Evolutionary conservation across 2,329 filamentous ascomycete species (phyloP).

Genomic region (Exophiala phaeomuriformis): DNA sequence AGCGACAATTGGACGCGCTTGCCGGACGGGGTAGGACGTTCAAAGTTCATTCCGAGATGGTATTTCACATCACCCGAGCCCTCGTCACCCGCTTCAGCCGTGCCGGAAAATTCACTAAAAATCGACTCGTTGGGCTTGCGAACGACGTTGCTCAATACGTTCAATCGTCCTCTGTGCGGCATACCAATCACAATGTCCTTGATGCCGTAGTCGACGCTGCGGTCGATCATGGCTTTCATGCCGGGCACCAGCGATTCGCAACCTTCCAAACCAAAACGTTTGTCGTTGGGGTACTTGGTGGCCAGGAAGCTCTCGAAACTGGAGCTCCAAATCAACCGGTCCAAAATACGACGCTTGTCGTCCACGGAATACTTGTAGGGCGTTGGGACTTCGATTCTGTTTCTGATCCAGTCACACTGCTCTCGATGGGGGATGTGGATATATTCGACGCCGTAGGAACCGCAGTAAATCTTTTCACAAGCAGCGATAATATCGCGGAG

Average conservation of each 20-base stretch:
- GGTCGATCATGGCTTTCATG: slow-evolving; percentile 98
- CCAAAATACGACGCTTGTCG: slow-evolving; percentile 95
- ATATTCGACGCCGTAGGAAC: slow-evolving; percentile 95
- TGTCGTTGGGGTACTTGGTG: slow-evolving; percentile 98
- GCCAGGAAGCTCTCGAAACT: slow-evolving; percentile 94
- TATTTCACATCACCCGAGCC: slow-evolving; percentile 99
- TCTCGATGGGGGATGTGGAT: slow-evolving; percentile 97
- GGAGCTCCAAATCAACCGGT: slow-evolving; percentile 96
- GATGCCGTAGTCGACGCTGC: slow-evolving; percentile 94
- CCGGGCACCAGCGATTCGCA: slow-evolving; percentile 94
- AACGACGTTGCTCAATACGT: slow-evolving; percentile 96
- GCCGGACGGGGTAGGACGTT: slow-evolving; percentile 92
- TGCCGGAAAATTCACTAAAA: slow-evolving; percentile 95
- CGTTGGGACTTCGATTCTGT: slow-evolving; percentile 85
- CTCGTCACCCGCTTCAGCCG: slow-evolving; percentile 79
- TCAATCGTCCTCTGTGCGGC: slow-evolving; percentile 97
- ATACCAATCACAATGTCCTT: slow-evolving; percentile 99
- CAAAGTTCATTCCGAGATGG: slow-evolving; percentile 99
- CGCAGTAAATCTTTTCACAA: slow-evolving; percentile 94
- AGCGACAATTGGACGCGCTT: slow-evolving; percentile 99
- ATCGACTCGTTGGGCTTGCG: slow-evolving; percentile 99
- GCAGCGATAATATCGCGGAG: slow-evolving; percentile 86
- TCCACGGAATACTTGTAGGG: slow-evolving; percentile 97
- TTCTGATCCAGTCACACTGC: slow-evolving; percentile 96
- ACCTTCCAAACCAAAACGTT: slow-evolving; percentile 96